Conservation (phyloP, 495 filamentous ascomycete species). For the Penicillium bialowiezense region DNA sequence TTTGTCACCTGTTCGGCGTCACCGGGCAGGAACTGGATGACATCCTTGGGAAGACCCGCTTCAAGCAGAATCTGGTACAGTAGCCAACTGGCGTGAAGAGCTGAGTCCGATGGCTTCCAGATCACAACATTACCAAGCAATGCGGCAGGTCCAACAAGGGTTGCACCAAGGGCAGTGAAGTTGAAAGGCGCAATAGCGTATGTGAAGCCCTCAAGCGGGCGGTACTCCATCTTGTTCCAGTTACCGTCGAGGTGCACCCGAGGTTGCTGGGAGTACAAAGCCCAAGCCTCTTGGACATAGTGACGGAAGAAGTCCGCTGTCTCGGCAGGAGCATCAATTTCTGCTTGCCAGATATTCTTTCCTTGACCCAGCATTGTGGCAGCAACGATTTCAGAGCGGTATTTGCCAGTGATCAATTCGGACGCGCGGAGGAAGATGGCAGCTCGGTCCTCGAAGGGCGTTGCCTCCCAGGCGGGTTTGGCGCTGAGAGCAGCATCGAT, state of each 20-base stretch:
- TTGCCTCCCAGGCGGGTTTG: slow-evolving; percentile 73
- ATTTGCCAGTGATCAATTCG: slow-evolving; percentile 81
- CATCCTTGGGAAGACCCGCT: slow-evolving; percentile 72
- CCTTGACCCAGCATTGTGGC: slow-evolving; percentile 92
- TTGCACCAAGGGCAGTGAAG: slow-evolving; percentile 84
- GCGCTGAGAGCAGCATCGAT: slow-evolving; percentile 79
- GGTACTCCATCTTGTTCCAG: slow-evolving; percentile 76
- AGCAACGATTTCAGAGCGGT: slow-evolving; percentile 87
- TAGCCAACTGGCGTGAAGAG: slow-evolving; percentile 72
- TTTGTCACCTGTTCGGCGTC: slow-evolving; percentile 72
- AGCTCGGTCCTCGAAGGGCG: slow-evolving; percentile 83
- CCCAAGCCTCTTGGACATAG: slow-evolving; percentile 71
- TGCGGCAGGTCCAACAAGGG: slow-evolving; percentile 69
- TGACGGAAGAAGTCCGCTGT: slow-evolving; percentile 81
- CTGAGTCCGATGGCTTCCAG: slow-evolving; percentile 80
- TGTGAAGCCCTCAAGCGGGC: slow-evolving; percentile 73
- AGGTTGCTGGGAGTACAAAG: slow-evolving; percentile 71
- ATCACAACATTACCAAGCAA: slow-evolving; percentile 81
- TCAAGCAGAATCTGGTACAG: slow-evolving; percentile 78
- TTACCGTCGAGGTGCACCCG: slow-evolving; percentile 46
- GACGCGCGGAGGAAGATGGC: slow-evolving; percentile 89
- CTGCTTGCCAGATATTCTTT: slow-evolving; percentile 95
- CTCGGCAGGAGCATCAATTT: slow-evolving; percentile 91
- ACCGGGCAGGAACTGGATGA: slow-evolving; percentile 80
- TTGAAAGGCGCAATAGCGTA: slow-evolving; percentile 29